Evolutionary conservation across 1,284 basidiomycete genomes (phyloP), one percentile per base, ranked within the genome.

Genomic region (Pseudozyma flocculosa): DNA sequence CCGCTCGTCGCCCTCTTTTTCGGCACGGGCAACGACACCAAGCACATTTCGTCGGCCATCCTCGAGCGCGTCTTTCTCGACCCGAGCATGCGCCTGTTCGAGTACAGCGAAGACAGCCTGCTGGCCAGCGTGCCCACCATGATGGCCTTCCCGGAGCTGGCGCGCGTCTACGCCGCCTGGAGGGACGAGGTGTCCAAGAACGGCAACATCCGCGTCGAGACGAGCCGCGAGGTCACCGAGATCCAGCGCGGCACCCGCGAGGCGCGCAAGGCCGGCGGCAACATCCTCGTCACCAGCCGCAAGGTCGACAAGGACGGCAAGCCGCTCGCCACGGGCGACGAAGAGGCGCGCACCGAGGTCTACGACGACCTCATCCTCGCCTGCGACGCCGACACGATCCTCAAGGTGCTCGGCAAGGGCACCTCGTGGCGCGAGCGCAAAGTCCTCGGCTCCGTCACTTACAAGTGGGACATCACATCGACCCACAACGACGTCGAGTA

Each of bases 321-420:
- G 43, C 48, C 56, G 2, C 45, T 68, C 14, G 40, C 57, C 17
- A 56, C 51, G 1, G 66, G 59, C 9, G 32, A 64, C 32, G 50
- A 69, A 21, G 48, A 62, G 8, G 59, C 54, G 15, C 43, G 56
- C 7, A 26, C 80, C 18, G 85, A 84, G 50, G 78, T 77, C 17
- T 87, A 84, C 68, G 85, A 87, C 72, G 85, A 87, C 68, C 79
- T 88, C 50, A 83, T 87, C 21, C 75, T 87, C 11, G 80, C 80
- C 49, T 83, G 83, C 11, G 78, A 84, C 32, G 86, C 86, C 3
- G 85, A 87, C 60, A 83, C 84, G 0, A 82, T 83, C 9, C 79
- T 85, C 61, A 80, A 82, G 46, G 74, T 87, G 2, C 79, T 87
- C 9, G 83, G 84, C 17, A 81, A 82, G 46, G 78, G 82, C 40